These are phyloP conservation scores for Apiotrichum domesticum DNA, from an alignment of 1,284 basidiomycete genomes.

Conservation along the genomic window DNA sequence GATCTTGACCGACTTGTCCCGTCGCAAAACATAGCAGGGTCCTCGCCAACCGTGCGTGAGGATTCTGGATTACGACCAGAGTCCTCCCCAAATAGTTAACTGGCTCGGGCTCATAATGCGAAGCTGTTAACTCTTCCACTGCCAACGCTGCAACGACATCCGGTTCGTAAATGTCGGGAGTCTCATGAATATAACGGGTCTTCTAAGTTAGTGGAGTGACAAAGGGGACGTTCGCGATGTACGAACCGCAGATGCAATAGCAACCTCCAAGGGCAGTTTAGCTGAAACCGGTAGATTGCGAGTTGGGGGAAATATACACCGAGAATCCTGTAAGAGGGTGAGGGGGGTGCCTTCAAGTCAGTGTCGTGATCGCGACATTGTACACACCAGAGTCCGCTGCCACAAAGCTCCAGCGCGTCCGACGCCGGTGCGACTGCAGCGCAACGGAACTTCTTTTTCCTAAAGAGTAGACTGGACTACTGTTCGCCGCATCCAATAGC, in stretches of 20 bases:
- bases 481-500: too few species aligned
- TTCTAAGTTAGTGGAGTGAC: background rate
- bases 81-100: constrained; percentile 7
- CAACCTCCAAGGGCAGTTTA: constrained; percentile 1
- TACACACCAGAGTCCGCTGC: background rate
- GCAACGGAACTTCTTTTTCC: too few species aligned
- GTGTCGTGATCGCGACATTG: too few species aligned
- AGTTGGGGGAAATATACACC: background rate
- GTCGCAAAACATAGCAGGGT: constrained; percentile 24
- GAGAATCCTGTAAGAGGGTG: background rate
- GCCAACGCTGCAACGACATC: constrained; percentile 1
- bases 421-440: too few species aligned
- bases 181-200: constrained; percentile 5
- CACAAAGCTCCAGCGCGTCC: constrained; percentile 4
- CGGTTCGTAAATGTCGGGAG: constrained; percentile 6
- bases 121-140: constrained; percentile 12
- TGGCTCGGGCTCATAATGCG: background rate
- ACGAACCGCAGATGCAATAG: constrained; percentile 20
- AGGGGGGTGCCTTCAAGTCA: background rate
- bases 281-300: background rate
- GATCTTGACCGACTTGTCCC: constrained; percentile 27
- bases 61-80: too few species aligned
- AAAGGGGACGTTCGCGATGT: too few species aligned
- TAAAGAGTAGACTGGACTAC: too few species aligned
- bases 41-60: constrained; percentile 11